Conservation (phyloP, 306 rosid species). For the Acacia crassicarpa region DNA sequence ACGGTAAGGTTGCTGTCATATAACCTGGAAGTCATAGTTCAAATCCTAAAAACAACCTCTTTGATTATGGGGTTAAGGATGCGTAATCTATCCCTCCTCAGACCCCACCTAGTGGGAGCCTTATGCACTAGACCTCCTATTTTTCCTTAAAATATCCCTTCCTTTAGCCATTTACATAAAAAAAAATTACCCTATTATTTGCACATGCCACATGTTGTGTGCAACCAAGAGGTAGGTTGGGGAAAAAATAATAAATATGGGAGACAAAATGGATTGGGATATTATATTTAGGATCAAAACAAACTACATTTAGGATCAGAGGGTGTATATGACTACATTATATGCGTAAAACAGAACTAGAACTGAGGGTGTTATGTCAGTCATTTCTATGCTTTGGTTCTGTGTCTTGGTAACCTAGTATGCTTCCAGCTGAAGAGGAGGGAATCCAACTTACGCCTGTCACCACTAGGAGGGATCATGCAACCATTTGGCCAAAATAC, state of each 20-base stretch:
- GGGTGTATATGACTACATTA: neutral
- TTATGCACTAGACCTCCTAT: too few relatives aligned
- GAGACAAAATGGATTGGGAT: neutral
- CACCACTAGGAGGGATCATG: neutral
- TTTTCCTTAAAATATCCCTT: too few relatives aligned
- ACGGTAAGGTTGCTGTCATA: too few relatives aligned
- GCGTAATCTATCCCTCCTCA: too few relatives aligned
- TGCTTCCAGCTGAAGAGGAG: neutral
- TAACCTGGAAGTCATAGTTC: too few relatives aligned
- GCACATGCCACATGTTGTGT: neutral
- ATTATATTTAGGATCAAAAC: too few relatives aligned
- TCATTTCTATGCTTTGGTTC: neutral
- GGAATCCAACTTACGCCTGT: neutral
- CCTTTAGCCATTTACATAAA: too few relatives aligned
- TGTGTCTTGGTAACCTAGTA: neutral
- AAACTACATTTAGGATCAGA: neutral
- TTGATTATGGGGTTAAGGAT: too few relatives aligned
- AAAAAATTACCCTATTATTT: too few relatives aligned
- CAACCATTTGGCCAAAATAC: neutral
- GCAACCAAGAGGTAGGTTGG: neutral
- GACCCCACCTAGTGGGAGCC: fast-evolving
- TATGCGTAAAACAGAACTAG: neutral
- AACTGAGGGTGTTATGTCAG: neutral
- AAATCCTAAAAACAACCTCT: too few relatives aligned
- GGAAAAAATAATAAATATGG: neutral